Conservation (phyloP, 2,329 filamentous ascomycete species). For the Neocucurbitaria cava region DNA sequence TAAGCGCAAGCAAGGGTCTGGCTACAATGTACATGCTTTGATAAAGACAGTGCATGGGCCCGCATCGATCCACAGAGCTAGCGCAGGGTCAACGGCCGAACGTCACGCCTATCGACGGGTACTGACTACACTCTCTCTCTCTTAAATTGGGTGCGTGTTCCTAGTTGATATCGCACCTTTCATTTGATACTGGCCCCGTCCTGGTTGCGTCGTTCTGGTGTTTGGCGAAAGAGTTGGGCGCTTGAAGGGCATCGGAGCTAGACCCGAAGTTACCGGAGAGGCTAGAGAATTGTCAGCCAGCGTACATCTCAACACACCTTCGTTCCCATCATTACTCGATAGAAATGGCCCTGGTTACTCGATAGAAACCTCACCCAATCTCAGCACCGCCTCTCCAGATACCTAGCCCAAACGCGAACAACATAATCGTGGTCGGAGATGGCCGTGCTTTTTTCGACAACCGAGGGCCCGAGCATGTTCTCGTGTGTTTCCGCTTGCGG, state of each 20-base stretch:
- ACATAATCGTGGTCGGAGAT: slow-evolving; percentile 29
- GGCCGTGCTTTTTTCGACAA: slow-evolving; percentile 14
- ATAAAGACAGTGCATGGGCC: slow-evolving; percentile 26
- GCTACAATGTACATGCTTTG: slow-evolving; percentile 9
- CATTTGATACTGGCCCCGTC: not conserved
- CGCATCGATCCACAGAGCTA: slow-evolving; percentile 35
- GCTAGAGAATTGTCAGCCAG: slow-evolving; percentile 34
- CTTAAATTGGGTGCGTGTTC: not conserved
- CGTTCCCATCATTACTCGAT: slow-evolving; percentile 42
- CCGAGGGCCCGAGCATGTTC: slow-evolving; percentile 10
- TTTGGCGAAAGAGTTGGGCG: slow-evolving; percentile 1
- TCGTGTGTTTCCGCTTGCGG: not conserved
- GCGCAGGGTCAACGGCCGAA: slow-evolving; percentile 35
- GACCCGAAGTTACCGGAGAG: slow-evolving; percentile 27
- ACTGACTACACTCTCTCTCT: not conserved
- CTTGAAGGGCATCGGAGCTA: slow-evolving; percentile 12
- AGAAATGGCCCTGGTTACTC: slow-evolving; percentile 23
- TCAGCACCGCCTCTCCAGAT: slow-evolving; percentile 16
- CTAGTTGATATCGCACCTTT: not conserved
- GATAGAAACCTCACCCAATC: slow-evolving; percentile 27
- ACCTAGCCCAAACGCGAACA: slow-evolving; percentile 17
- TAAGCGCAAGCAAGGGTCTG: slow-evolving; percentile 26
- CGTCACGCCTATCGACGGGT: slow-evolving; percentile 18
- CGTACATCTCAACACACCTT: slow-evolving; percentile 32
- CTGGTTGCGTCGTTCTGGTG: not conserved